Conservation (phyloP, 2,329 filamentous ascomycete species). For the Colletotrichum sp. region DNA sequence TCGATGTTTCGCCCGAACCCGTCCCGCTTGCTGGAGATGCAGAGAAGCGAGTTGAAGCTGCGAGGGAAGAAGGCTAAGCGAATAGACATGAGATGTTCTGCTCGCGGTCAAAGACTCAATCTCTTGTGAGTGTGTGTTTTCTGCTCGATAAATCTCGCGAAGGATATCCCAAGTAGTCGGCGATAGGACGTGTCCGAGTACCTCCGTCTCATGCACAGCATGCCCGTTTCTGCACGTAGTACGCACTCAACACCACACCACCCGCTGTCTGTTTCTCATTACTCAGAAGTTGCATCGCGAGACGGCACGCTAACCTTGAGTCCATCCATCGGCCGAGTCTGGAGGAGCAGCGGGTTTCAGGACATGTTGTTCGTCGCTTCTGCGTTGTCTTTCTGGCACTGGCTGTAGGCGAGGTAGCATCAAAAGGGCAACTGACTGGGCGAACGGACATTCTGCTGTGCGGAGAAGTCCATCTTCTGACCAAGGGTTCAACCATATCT, state of each 20-base stretch:
- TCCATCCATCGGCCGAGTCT: not conserved
- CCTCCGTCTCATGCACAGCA: not conserved
- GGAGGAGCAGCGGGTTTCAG: not conserved
- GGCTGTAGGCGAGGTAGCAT: not conserved
- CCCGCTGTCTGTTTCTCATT: not conserved
- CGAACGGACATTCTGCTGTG: not conserved
- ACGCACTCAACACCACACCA: not conserved
- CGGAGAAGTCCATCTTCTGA: not conserved
- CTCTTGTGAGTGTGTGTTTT: not conserved
- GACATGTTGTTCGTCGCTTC: not conserved
- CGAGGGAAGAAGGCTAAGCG: not conserved
- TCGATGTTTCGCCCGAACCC: not conserved
- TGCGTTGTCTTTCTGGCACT: not conserved
- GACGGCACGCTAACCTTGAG: not conserved
- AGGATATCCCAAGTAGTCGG: not conserved
- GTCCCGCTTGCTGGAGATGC: not conserved
- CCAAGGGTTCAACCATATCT: not conserved
- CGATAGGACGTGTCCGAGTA: conserved; percentile 2
- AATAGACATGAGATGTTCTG: not conserved
- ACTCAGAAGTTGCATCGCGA: not conserved
- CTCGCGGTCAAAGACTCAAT: not conserved
- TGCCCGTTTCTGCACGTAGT: not conserved
- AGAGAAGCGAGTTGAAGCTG: not conserved
- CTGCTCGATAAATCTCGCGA: not conserved
- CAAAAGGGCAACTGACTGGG: not conserved